Evolutionary conservation across 2,329 filamentous ascomycete genomes (phyloP).

Genomic region (Colletotrichum somersetense): DNA sequence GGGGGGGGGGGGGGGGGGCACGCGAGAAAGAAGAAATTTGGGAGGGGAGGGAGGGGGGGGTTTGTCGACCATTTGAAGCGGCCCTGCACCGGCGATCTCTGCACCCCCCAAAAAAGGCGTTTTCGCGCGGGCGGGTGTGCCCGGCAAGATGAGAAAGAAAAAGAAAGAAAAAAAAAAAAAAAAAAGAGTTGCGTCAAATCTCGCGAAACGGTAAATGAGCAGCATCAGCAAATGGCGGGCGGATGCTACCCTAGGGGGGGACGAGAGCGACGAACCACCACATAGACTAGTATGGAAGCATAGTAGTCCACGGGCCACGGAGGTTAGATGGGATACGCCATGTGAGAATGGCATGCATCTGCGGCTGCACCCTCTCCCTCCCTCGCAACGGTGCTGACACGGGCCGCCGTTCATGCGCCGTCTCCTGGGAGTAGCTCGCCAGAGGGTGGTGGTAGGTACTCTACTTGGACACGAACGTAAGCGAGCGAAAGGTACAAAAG

Average conservation of each 20-base stretch:
- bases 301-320: too few species aligned
- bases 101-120: background rate
- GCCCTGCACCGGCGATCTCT: conserved; percentile 28
- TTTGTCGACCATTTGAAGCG: background rate
- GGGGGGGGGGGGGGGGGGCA: background rate
- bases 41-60: background rate
- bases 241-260: conserved; percentile 28
- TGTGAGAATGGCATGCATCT: conserved; percentile 43
- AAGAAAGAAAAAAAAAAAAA: too few species aligned
- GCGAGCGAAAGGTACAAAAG: too few species aligned
- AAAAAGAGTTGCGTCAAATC: conserved; percentile 27
- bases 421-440: too few species aligned
- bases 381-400: conserved; percentile 35
- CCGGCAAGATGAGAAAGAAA: too few species aligned
- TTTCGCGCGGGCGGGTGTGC: background rate
- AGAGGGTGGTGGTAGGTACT: too few species aligned
- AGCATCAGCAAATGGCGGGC: background rate
- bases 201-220: conserved; percentile 32
- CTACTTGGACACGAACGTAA: too few species aligned
- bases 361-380: conserved; percentile 25
- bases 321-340: background rate
- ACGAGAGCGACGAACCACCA: background rate
- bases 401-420: conserved; percentile 37
- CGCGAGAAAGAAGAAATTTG: conserved; percentile 12
- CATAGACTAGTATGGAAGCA: background rate